Conservation (phyloP, 164 flowering plant genomes). For the Cinnamomum micranthum region DNA sequence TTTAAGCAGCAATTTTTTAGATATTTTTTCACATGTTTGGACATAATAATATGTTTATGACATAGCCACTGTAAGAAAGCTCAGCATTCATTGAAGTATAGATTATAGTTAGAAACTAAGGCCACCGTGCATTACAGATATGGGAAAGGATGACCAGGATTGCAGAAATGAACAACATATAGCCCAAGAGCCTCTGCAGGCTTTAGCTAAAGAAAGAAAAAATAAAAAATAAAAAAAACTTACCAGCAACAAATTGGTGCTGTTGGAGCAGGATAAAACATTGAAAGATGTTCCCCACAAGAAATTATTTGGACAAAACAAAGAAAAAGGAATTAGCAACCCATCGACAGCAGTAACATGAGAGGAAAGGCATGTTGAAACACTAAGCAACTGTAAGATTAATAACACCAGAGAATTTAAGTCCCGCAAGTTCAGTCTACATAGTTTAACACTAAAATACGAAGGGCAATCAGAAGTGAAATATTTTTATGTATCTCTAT, state of each 20-base stretch:
- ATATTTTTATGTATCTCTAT: too few relatives aligned
- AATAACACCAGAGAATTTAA: too few relatives aligned
- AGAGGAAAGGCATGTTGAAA: constrained; percentile 4
- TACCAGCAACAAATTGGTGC: constrained; percentile 99
- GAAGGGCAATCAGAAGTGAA: too few relatives aligned
- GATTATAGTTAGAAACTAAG: too few relatives aligned
- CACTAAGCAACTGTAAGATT: background rate
- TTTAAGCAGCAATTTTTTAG: too few relatives aligned
- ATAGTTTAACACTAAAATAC: too few relatives aligned
- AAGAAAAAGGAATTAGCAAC: constrained; percentile 11
- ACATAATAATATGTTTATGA: too few relatives aligned
- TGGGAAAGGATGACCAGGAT: background rate
- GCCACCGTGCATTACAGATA: background rate
- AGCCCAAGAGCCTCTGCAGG: background rate
- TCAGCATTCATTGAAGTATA: too few relatives aligned
- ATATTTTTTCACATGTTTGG: too few relatives aligned
- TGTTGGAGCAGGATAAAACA: constrained; percentile 31
- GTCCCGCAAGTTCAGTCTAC: too few relatives aligned
- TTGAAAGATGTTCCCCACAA: background rate
- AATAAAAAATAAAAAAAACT: constrained; percentile 23
- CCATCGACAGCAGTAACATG: constrained; percentile 7
- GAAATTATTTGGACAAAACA: background rate
- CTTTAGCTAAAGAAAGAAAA: too few relatives aligned
- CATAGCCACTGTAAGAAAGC: too few relatives aligned
- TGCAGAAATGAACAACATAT: background rate